Evolutionary conservation across 2,329 filamentous ascomycete species (phyloP).

Genomic region (Diaporthe amygdali): DNA sequence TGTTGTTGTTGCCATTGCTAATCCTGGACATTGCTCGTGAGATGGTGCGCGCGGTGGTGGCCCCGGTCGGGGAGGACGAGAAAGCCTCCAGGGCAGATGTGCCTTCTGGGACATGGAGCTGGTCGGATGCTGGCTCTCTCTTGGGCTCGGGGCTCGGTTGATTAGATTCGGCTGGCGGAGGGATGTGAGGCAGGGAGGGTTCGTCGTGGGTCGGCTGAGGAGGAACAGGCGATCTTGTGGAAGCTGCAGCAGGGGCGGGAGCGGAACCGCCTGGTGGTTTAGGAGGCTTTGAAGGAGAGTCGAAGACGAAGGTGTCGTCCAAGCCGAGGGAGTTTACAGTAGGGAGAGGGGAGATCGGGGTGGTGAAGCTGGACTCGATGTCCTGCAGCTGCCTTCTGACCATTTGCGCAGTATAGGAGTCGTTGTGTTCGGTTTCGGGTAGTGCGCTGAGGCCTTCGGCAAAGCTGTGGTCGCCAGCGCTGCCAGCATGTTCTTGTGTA

Average conservation of each 20-base stretch:
- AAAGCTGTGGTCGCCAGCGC: conserved; percentile 44
- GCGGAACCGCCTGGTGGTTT: conserved; percentile 8
- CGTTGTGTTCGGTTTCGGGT: conserved; percentile 39
- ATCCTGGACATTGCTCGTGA: conserved; percentile 57
- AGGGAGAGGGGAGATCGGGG: conserved; percentile 61
- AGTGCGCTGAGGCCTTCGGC: conserved; percentile 43
- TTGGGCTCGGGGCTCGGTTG: conserved; percentile 5
- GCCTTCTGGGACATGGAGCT: conserved; percentile 18
- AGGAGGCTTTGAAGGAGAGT: conserved; percentile 43
- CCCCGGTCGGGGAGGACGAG: conserved; percentile 62
- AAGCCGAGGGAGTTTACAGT: conserved; percentile 50
- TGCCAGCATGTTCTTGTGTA: background rate
- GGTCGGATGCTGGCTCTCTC: conserved; percentile 22
- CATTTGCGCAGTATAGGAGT: conserved; percentile 58
- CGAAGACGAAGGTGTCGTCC: conserved; percentile 67
- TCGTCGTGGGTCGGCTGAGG: conserved; percentile 14
- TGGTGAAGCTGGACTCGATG: conserved; percentile 70
- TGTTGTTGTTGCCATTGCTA: conserved; percentile 30
- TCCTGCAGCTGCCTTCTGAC: conserved; percentile 64
- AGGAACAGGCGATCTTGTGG: background rate
- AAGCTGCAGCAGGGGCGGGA: background rate
- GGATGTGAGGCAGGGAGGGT: conserved; percentile 4
- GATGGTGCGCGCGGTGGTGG: conserved; percentile 57
- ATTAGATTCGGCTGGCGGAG: background rate
- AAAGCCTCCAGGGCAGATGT: conserved; percentile 59